A percentile compares a stretch with the other conserved stretches of the same genome.
phyloP scores from a whole-genome alignment of 768 basidiomycete species.

The Leccinum disarticulatum region DNA sequence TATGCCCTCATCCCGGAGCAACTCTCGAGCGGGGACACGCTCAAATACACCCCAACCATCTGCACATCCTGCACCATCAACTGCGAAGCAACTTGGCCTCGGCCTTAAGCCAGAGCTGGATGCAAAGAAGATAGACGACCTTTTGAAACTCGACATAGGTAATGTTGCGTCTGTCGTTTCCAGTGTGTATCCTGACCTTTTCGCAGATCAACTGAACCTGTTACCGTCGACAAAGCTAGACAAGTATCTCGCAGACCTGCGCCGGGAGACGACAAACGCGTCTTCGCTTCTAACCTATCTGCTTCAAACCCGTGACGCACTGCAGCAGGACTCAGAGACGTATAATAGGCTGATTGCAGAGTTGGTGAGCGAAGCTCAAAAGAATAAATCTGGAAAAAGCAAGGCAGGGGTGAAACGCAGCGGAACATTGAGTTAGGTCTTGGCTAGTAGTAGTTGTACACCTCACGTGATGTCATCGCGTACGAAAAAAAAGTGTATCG shows the following conservation, averaged over 20 bases:
- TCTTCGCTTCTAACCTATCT: constrained; percentile 78
- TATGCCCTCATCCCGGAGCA: constrained; percentile 36
- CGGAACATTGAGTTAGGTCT: constrained; percentile 40
- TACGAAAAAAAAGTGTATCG: constrained; percentile 20
- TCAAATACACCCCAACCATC: constrained; percentile 46
- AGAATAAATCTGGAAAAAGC: constrained; percentile 67
- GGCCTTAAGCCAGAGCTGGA: constrained; percentile 81
- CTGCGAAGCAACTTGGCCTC: constrained; percentile 47
- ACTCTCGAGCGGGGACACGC: constrained; percentile 54
- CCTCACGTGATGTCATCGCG: constrained; percentile 17
- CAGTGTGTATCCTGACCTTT: constrained; percentile 6
- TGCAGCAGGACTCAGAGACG: constrained; percentile 86
- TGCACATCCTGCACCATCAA: constrained; percentile 30
- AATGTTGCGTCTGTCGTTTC: constrained; percentile 1
- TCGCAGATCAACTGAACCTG: constrained; percentile 66
- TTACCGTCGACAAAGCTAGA: constrained; percentile 70
- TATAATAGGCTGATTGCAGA: constrained; percentile 91
- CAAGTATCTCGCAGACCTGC: constrained; percentile 63
- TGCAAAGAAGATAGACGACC: constrained; percentile 56
- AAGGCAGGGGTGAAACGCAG: constrained; percentile 47
- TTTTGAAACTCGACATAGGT: constrained; percentile 73
- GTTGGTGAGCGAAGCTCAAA: constrained; percentile 89
- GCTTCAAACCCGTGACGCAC: constrained; percentile 74
- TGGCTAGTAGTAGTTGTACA: neutral
- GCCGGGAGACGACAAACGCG: constrained; percentile 68